Conservation (phyloP, 2,329 filamentous ascomycete species). For the Diaporthe nobilis region DNA sequence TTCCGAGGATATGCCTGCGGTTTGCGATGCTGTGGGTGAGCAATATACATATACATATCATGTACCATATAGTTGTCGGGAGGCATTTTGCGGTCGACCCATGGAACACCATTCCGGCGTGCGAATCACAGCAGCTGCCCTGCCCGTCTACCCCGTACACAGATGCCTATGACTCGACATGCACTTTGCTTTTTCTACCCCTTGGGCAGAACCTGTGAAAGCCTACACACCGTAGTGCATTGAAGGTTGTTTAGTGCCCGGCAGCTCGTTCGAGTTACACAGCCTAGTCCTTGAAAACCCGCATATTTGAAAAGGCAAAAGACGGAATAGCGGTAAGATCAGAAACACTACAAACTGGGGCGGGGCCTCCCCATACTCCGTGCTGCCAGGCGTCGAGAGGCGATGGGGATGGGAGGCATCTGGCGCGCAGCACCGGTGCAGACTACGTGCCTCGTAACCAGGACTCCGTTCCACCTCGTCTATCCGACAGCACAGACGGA, state of each 20-base stretch:
- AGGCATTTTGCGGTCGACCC: constrained; percentile 13
- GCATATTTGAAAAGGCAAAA: constrained; percentile 12
- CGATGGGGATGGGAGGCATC: neutral
- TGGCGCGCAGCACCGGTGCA: neutral
- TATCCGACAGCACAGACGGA: constrained; percentile 3
- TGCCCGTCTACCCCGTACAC: neutral
- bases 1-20: constrained; percentile 18
- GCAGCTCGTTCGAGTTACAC: constrained; percentile 7
- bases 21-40: neutral
- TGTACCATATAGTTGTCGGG: neutral
- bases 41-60: neutral
- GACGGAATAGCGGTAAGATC: neutral
- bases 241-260: constrained; percentile 23
- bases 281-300: constrained; percentile 5
- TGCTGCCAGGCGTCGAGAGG: neutral
- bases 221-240: neutral
- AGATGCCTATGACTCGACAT: constrained; percentile 28
- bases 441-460: neutral
- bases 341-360: neutral
- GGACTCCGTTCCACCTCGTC: neutral
- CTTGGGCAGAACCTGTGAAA: constrained; percentile 11
- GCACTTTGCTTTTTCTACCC: constrained; percentile 21
- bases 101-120: neutral
- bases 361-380: neutral
- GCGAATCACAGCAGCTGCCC: constrained; percentile 22